phyloP scores from a whole-genome alignment of 1,139 yeast species.

The Pichia sp. region DNA sequence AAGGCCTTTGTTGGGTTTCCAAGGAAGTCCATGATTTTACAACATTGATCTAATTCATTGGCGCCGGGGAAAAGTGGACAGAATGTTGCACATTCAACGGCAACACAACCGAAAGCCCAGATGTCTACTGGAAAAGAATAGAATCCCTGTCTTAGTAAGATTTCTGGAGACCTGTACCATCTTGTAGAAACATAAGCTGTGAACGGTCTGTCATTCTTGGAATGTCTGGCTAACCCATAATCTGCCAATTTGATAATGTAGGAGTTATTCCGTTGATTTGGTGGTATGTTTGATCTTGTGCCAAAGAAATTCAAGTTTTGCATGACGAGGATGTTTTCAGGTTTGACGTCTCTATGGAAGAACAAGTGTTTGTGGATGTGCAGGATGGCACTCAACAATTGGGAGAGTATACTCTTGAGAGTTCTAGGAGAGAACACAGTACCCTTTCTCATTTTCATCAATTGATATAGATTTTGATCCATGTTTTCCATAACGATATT shows the following conservation, averaged over 20 bases:
- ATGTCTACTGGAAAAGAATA: constrained; percentile 83
- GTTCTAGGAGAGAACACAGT: constrained; percentile 56
- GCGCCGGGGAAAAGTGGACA: constrained; percentile 83
- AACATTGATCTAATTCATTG: constrained; percentile 74
- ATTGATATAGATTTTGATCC: constrained; percentile 77
- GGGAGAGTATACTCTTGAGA: constrained; percentile 63
- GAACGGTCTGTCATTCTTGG: constrained; percentile 52
- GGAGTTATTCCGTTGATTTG: constrained; percentile 40
- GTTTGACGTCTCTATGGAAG: constrained; percentile 86
- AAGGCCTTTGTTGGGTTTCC: constrained; percentile 56
- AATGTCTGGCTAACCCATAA: constrained; percentile 81
- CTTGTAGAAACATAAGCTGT: constrained; percentile 90
- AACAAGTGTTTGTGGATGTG: constrained; percentile 78
- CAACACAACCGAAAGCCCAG: constrained; percentile 94
- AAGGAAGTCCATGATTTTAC: constrained; percentile 60
- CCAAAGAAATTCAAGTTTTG: constrained; percentile 56
- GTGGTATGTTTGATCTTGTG: constrained; percentile 41
- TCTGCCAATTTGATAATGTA: constrained; percentile 84
- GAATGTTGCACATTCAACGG: constrained; percentile 74
- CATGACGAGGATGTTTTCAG: constrained; percentile 73
- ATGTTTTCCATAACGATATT: constrained; percentile 89
- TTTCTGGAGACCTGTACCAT: constrained; percentile 97
- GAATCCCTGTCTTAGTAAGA: constrained; percentile 61
- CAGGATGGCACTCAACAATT: constrained; percentile 69
- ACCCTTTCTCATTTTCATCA: constrained; percentile 57